Evolutionary conservation across 2,329 filamentous ascomycete species (phyloP), one percentile per base, ranked within the genome.

Genomic region (Periglandula ipomoeae): DNA sequence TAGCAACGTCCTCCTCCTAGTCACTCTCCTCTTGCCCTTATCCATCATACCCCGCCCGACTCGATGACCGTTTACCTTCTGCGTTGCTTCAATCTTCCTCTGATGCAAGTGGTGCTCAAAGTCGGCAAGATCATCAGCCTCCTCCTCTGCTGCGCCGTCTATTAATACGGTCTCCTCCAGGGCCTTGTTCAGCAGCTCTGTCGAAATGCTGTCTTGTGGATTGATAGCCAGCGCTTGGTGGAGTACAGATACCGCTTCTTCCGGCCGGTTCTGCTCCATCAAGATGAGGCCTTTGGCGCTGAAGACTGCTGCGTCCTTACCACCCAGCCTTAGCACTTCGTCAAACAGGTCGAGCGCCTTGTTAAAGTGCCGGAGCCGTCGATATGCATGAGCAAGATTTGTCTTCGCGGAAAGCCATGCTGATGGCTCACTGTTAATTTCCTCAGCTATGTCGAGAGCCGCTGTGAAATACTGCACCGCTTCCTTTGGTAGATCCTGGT

Each of bases 371-470:
- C 82, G 77, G 48, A 85, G 69, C 17, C 89, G 82, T 47, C 93
- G 81, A 53, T 89, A 84, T 0, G 91, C 86, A 62, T 98, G 93
- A 1, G 84, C 94, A 15, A 98, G 76, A 59, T 98, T 98, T 4
- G 87, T 87, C 35, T 89, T 81, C 0, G 87, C 90, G 2, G 88
- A 81, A 3, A 95, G 71, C 83, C 87, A 94, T 1, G 91, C 87
- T 43, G 81, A 78, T 0, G 87, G 81, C 53, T 95, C 88, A 48
- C 87, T 85, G 53, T 89, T 84, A 53, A 94, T 89, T 34, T 91
- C 84, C 4, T 82, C 78, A 2, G 89, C 87, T 47, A 95, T 80
- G 43, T 77, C 72, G 17, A 98, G 77, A 0, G 93, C 87, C 52
- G 83, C 79, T 7, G 76, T 75, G 65, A 98, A 97, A 53, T 90